Percentiles rank a stretch among this genome's conserved stretches.
Evolutionary conservation across 2,329 filamentous ascomycete species (phyloP).

Genomic region (Mycosphaerella sp.): DNA sequence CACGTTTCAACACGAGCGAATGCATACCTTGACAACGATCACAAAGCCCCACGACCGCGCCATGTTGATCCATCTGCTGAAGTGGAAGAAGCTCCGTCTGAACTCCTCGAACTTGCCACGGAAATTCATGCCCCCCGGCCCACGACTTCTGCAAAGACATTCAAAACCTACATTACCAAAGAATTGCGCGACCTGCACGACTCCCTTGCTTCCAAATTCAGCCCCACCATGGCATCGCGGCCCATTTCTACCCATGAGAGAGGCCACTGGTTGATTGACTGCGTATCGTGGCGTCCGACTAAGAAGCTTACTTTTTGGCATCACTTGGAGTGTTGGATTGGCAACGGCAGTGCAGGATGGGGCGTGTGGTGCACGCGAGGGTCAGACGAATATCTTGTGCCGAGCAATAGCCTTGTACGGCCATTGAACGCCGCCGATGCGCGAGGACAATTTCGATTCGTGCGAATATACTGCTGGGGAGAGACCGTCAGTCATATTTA

Average conservation of each 20-base stretch:
- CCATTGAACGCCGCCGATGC: neutral
- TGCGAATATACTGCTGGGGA: slow-evolving; percentile 75
- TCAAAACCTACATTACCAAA: slow-evolving; percentile 29
- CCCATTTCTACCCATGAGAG: slow-evolving; percentile 57
- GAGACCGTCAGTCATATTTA: slow-evolving; percentile 66
- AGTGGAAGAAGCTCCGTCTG: neutral
- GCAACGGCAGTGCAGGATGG: slow-evolving; percentile 58
- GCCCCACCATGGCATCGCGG: slow-evolving; percentile 39
- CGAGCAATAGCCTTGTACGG: neutral
- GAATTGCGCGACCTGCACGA: slow-evolving; percentile 30
- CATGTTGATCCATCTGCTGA: neutral
- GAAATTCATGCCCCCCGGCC: slow-evolving; percentile 25
- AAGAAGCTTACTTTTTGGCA: slow-evolving; percentile 54
- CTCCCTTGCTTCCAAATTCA: slow-evolving; percentile 28
- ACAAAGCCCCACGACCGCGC: neutral
- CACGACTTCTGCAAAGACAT: slow-evolving; percentile 16
- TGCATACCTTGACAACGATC: neutral
- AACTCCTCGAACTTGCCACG: neutral
- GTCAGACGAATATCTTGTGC: slow-evolving; percentile 10
- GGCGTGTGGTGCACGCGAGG: slow-evolving; percentile 52
- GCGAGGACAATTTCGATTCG: slow-evolving; percentile 24
- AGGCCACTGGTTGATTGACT: slow-evolving; percentile 68
- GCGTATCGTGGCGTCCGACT: slow-evolving; percentile 46
- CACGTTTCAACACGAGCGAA: neutral
- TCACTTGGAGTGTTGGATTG: slow-evolving; percentile 55